phyloP scores from a whole-genome alignment of 257 asterid species.

The Plantago ovata region DNA sequence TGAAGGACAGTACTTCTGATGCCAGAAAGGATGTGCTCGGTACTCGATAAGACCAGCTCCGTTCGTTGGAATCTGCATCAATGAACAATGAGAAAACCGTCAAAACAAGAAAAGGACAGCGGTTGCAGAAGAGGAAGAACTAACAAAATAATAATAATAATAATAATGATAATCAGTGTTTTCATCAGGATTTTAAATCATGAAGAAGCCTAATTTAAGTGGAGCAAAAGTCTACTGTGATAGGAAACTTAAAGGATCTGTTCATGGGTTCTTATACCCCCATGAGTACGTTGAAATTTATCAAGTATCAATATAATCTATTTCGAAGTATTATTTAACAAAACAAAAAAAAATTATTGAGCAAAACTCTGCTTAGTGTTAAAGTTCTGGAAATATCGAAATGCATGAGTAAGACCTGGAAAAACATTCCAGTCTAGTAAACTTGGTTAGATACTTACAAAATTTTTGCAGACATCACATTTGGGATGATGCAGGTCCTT shows the following conservation, averaged over 20 bases:
- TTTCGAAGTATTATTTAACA: too few species aligned
- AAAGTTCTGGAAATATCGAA: too few species aligned
- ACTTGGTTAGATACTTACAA: slow-evolving; percentile 48
- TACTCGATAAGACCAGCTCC: slow-evolving; percentile 86
- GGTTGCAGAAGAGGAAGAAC: not conserved
- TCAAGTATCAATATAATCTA: too few species aligned
- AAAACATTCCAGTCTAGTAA: not conserved
- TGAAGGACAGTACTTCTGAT: slow-evolving; percentile 88
- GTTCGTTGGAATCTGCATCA: slow-evolving; percentile 78
- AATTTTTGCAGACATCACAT: slow-evolving; percentile 92
- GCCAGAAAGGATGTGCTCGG: slow-evolving; percentile 99
- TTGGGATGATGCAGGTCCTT: slow-evolving; percentile 93
- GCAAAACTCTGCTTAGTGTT: too few species aligned
- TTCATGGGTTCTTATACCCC: too few species aligned
- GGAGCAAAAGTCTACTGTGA: too few species aligned
- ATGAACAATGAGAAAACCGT: slow-evolving; percentile 14
- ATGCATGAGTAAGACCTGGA: not conserved
- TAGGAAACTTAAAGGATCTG: too few species aligned
- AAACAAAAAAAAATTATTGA: too few species aligned
- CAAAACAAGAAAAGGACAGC: not conserved
- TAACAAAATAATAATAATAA: not conserved
- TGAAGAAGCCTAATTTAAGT: too few species aligned
- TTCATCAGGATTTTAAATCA: too few species aligned
- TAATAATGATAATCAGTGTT: too few species aligned
- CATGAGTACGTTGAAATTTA: too few species aligned